phyloP scores from a whole-genome alignment of 75 land plant species.

The Cupressus sempervirens region DNA sequence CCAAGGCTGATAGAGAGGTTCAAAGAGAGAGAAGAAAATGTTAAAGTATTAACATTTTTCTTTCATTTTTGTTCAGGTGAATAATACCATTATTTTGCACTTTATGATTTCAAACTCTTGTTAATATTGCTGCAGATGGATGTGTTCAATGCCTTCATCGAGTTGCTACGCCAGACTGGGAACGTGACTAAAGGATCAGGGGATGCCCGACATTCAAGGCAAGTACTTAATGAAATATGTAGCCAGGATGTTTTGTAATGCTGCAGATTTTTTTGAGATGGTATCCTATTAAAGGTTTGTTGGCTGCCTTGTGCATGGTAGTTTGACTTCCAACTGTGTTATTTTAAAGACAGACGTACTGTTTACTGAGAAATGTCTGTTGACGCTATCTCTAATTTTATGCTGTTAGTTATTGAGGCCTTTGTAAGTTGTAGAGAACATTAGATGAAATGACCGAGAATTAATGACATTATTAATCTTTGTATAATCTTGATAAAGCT shows the following conservation, averaged over 20 bases:
- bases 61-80: background rate
- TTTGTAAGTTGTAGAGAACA: too few relatives aligned
- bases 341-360: background rate
- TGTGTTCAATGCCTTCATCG: slow-evolving; percentile 94
- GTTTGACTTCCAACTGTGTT: background rate
- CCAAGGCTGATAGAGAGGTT: slow-evolving; percentile 96
- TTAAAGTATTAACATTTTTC: slow-evolving; percentile 53
- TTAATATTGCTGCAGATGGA: slow-evolving; percentile 68
- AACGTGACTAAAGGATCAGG: slow-evolving; percentile 79
- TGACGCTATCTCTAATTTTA: background rate
- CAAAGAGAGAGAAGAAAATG: slow-evolving; percentile 97
- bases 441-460: background rate
- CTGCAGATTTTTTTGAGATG: background rate
- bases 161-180: slow-evolving; percentile 93
- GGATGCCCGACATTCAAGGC: slow-evolving; percentile 65
- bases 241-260: background rate
- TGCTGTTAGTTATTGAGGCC: background rate
- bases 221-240: slow-evolving; percentile 11
- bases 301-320: background rate
- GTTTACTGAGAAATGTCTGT: background rate
- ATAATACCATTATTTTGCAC: background rate
- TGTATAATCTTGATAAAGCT: background rate
- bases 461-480: background rate
- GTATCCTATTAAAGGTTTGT: background rate
- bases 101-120: slow-evolving; percentile 6